Percentiles rank a stretch among this genome's conserved stretches.
Conservation (phyloP, 2,329 filamentous ascomycete genomes). For the Cytospora leucostoma region DNA sequence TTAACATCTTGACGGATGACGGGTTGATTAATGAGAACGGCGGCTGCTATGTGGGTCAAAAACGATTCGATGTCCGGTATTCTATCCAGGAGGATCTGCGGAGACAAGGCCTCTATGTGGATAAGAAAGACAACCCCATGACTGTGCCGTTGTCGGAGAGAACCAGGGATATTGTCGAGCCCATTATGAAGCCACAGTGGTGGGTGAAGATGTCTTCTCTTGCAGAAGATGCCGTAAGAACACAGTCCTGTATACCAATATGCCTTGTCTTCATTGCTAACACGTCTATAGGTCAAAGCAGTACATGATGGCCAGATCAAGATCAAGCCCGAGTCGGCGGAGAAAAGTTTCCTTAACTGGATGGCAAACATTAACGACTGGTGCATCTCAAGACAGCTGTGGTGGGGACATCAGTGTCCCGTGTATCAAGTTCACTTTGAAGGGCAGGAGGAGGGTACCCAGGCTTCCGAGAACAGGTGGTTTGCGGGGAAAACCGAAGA, state of each 20-base stretch:
- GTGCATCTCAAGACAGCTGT: slow-evolving; percentile 91
- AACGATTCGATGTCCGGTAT: slow-evolving; percentile 91
- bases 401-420: slow-evolving; percentile 95
- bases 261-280: too few species aligned
- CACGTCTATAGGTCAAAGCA: slow-evolving; percentile 57
- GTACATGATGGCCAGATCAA: slow-evolving; percentile 82
- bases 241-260: too few species aligned
- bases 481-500: slow-evolving; percentile 77
- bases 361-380: slow-evolving; percentile 87
- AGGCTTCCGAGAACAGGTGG: slow-evolving; percentile 70
- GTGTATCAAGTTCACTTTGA: slow-evolving; percentile 85
- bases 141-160: slow-evolving; percentile 86
- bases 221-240: slow-evolving; percentile 63
- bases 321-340: slow-evolving; percentile 79
- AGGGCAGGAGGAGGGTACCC: slow-evolving; percentile 57
- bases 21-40: slow-evolving; percentile 85
- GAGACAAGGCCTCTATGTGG: slow-evolving; percentile 82
- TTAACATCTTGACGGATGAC: slow-evolving; percentile 93
- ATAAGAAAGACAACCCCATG: slow-evolving; percentile 96
- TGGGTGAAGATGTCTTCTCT: slow-evolving; percentile 93
- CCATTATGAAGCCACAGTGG: slow-evolving; percentile 94
- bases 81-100: slow-evolving; percentile 81
- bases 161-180: slow-evolving; percentile 93
- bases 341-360: slow-evolving; percentile 87
- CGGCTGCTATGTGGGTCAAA: slow-evolving; percentile 80